Percentiles rank a stretch among this genome's conserved stretches.
Evolutionary conservation across 2,329 filamentous ascomycete species (phyloP).

Genomic region (Colletotrichum scovillei): DNA sequence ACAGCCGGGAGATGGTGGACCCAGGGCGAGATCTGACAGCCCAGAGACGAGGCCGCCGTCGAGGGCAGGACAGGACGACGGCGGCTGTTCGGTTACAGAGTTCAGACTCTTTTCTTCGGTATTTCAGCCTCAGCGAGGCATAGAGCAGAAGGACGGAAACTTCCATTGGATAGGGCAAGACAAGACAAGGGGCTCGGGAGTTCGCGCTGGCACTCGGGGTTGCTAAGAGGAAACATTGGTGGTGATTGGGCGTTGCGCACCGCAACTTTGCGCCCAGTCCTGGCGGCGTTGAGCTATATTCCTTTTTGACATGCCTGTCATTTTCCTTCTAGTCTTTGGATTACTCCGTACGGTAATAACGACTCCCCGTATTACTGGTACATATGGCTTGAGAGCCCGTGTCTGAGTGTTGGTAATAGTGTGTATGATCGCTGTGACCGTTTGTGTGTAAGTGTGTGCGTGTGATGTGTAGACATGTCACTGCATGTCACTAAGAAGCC

Average conservation of each 20-base stretch:
- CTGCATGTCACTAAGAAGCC: not conserved
- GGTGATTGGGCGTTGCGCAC: not conserved
- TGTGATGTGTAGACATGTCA: not conserved
- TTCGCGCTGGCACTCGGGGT: slow-evolving; percentile 16
- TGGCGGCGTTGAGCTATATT: not conserved
- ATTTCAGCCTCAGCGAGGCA: not conserved
- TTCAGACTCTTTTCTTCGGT: not conserved
- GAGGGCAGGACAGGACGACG: not conserved
- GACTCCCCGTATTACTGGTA: not conserved
- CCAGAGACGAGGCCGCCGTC: slow-evolving; percentile 8
- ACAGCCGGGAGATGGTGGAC: not conserved
- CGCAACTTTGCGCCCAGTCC: not conserved
- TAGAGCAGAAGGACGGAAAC: not conserved
- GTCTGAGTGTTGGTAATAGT: slow-evolving; percentile 12
- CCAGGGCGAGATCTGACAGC: slow-evolving; percentile 21
- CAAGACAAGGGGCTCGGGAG: not conserved
- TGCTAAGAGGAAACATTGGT: slow-evolving; percentile 1
- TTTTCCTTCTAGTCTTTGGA: not conserved
- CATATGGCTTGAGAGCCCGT: not conserved
- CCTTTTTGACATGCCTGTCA: not conserved
- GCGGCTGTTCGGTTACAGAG: not conserved
- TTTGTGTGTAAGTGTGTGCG: not conserved
- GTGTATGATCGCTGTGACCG: slow-evolving; percentile 7
- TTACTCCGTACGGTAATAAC: too few species aligned
- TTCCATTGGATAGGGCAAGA: not conserved